These are phyloP conservation scores for Colletotrichum liaoningense DNA, from an alignment of 2,329 filamentous ascomycete species.

Conservation along the genomic window DNA sequence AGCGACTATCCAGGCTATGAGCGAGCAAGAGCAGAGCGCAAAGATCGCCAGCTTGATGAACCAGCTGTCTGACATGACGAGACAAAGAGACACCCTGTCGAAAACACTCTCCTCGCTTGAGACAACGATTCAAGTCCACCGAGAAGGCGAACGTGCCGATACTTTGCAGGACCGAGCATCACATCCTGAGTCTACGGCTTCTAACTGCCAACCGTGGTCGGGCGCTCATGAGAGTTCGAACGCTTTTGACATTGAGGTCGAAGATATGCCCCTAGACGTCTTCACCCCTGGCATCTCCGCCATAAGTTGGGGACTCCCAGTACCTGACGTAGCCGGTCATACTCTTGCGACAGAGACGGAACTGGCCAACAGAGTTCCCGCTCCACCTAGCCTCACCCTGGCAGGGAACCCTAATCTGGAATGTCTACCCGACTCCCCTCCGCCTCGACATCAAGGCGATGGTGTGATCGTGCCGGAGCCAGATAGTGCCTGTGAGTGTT, in stretches of 20 bases:
- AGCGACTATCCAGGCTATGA: slow-evolving; percentile 39
- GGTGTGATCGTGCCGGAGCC: slow-evolving; percentile 20
- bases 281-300: neutral
- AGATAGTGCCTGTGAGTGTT: slow-evolving; percentile 4
- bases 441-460: neutral
- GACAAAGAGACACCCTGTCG: slow-evolving; percentile 36
- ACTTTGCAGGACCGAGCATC: neutral
- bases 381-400: neutral
- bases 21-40: slow-evolving; percentile 37
- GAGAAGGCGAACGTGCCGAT: slow-evolving; percentile 1
- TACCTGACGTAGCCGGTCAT: neutral
- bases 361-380: neutral
- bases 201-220: neutral
- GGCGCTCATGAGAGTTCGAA: neutral
- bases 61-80: slow-evolving; percentile 38
- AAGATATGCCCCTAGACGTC: neutral
- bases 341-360: neutral
- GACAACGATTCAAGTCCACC: slow-evolving; percentile 6
- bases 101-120: slow-evolving; percentile 12
- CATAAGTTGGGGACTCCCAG: neutral
- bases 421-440: neutral
- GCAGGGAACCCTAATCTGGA: slow-evolving; percentile 5
- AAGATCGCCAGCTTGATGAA: slow-evolving; percentile 39
- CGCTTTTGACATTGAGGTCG: neutral
- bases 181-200: neutral